Percentiles rank a stretch among this genome's conserved stretches.
Conservation (phyloP, 352 stramenopile genomes). For the Plasmopara viticola region DNA sequence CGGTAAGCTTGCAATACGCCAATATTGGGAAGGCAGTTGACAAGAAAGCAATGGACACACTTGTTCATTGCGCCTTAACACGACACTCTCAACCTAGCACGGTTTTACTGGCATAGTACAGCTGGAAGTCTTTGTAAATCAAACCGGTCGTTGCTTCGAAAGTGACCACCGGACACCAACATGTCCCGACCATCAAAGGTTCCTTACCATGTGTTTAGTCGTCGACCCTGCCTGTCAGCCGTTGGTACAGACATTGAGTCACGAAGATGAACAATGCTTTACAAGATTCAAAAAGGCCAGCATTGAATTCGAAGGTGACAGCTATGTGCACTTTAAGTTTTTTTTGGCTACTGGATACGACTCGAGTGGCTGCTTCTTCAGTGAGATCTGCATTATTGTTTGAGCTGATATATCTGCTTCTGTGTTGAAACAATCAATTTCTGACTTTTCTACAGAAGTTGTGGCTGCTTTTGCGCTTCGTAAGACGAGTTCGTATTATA, state of each 20-base stretch:
- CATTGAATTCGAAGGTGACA: background rate
- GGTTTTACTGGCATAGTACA: no score
- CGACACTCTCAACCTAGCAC: no score
- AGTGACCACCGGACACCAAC: no score
- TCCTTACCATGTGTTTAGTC: no score
- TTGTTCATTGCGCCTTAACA: conserved; percentile 5
- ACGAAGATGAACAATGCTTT: background rate
- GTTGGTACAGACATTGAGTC: background rate
- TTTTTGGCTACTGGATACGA: background rate
- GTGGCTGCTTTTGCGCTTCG: background rate
- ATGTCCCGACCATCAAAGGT: no score
- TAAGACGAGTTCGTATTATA: background rate
- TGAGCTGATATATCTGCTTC: background rate
- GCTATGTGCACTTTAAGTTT: background rate
- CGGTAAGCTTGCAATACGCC: background rate
- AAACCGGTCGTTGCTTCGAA: background rate
- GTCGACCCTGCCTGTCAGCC: no score
- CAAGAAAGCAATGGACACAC: conserved; percentile 16
- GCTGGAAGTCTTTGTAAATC: no score
- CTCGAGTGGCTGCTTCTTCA: background rate
- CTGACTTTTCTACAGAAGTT: background rate
- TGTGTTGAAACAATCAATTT: background rate
- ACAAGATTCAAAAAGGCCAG: background rate
- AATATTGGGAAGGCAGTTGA: conserved; percentile 9
- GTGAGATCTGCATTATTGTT: background rate